Base-by-base conservation (phyloP, 108 stramenopile species). In the Nannochloropsis gaditana region DNA sequence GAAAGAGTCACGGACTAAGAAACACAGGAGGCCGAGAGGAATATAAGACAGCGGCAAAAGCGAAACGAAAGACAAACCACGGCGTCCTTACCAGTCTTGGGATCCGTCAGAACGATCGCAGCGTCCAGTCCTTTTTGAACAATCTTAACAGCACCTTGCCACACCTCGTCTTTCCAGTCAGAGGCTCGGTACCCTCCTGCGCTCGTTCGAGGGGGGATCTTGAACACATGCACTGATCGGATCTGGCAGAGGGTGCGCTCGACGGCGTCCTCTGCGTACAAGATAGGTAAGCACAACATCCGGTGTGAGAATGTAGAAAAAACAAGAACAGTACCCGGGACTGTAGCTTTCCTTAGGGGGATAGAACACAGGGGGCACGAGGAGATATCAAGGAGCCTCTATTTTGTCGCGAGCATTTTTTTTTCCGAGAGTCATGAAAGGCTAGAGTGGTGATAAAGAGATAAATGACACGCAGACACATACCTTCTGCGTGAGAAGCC, bases 61-160 rank as follows among this genome's bases (percentile, higher is more conserved):
- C 31, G 1, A 31, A 31, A 31, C 31, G 31, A 31, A 31, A 31
- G 31, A 31, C 31, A 31, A 31, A 31, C 31, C 31, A 31, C 31
- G 31, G 31, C 31, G 31, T 31, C 31, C 59, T 73, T 73, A 73
- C 59, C 59, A 73, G 15, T 73, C 15, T 79, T 83, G 82, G 81
- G 85, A 47, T 85, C 84, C 21, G 45, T 50, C 19, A 88, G 88
- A 84, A 82, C 44, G 80, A 88, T 85, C 11, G 88, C 84, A 11
- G 88, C 88, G 44, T 88, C 88, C 85, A 59, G 50, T 11, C 88
- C 88, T 47, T 84, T 80, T 81, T 88, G 88, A 9, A 88, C 88
- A 2, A 88, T 59, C 79, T 79, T 88, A 21, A 88, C 4, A 80
- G 44, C 85, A 82, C 44, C 88, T 84, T 41, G 88, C 80, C 88